Conservation (phyloP, 441 rosid genomes). For the Bruguiera hainesii region DNA sequence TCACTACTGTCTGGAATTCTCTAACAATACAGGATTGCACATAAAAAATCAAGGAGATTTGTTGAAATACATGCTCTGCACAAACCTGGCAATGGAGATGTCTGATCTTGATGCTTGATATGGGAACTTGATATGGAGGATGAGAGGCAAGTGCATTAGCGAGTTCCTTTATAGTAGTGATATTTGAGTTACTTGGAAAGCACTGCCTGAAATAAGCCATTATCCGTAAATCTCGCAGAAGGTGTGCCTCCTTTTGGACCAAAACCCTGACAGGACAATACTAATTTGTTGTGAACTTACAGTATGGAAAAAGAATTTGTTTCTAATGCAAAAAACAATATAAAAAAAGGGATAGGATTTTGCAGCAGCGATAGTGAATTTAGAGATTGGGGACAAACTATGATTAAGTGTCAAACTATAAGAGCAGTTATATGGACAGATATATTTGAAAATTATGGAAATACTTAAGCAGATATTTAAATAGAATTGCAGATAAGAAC, state of each 20-base stretch:
- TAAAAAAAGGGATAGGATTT: background rate
- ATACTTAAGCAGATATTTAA: background rate
- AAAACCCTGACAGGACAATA: constrained; percentile 41
- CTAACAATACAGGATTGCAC: constrained; percentile 1
- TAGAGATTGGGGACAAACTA: background rate
- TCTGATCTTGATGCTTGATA: constrained; percentile 62
- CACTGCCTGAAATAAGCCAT: constrained; percentile 87
- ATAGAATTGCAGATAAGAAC: background rate
- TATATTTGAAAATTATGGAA: background rate
- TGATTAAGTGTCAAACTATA: background rate
- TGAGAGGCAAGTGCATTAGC: constrained; percentile 78
- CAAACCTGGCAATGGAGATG: constrained; percentile 89
- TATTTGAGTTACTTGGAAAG: constrained; percentile 53
- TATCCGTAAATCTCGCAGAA: constrained; percentile 69
- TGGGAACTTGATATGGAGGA: constrained; percentile 85
- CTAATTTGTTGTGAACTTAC: constrained; percentile 2
- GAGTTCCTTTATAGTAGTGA: constrained; percentile 74
- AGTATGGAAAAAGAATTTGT: background rate
- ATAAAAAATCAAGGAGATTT: background rate
- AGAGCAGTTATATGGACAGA: background rate
- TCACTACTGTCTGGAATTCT: constrained; percentile 11
- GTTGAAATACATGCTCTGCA: constrained; percentile 12
- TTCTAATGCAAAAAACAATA: background rate
- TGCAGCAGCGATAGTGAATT: background rate
- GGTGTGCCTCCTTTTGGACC: constrained; percentile 55